Evolutionary conservation across 2,329 filamentous ascomycete genomes (phyloP).

Genomic region (Paecilomyces variotii): DNA sequence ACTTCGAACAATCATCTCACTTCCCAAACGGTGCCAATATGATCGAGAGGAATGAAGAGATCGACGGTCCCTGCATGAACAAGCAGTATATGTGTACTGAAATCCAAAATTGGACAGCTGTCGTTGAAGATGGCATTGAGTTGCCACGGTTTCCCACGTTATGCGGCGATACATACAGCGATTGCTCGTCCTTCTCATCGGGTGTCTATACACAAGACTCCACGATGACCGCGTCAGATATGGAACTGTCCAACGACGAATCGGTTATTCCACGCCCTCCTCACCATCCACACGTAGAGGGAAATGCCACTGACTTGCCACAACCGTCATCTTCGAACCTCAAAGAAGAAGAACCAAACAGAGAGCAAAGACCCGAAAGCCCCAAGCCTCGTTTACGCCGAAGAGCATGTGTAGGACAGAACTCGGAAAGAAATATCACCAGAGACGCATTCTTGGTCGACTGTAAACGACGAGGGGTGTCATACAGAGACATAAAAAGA

Average conservation of each 20-base stretch:
- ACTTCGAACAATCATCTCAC: neutral
- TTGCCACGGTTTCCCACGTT: neutral
- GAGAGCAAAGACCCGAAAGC: neutral
- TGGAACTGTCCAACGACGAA: neutral
- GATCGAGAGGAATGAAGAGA: neutral
- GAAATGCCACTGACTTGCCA: neutral
- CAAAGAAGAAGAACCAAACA: neutral
- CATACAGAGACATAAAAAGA: conserved; percentile 42
- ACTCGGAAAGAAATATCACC: conserved; percentile 11
- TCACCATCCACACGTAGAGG: neutral
- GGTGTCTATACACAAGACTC: neutral
- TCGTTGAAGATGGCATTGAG: neutral
- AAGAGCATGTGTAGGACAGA: conserved; percentile 2
- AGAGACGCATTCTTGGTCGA: conserved; percentile 34
- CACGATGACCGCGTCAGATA: neutral
- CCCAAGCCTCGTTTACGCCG: neutral
- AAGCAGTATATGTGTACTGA: neutral
- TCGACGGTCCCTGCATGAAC: neutral
- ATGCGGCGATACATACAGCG: neutral
- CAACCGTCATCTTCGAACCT: neutral
- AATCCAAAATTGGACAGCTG: neutral
- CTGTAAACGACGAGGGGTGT: conserved; percentile 34
- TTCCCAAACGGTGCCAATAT: too few relatives aligned
- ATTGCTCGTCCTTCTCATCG: neutral
- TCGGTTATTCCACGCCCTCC: neutral